These are phyloP conservation scores for Linnemannia elongata DNA, from an alignment of 192 early-diverging fungal species.

Conservation along the genomic window DNA sequence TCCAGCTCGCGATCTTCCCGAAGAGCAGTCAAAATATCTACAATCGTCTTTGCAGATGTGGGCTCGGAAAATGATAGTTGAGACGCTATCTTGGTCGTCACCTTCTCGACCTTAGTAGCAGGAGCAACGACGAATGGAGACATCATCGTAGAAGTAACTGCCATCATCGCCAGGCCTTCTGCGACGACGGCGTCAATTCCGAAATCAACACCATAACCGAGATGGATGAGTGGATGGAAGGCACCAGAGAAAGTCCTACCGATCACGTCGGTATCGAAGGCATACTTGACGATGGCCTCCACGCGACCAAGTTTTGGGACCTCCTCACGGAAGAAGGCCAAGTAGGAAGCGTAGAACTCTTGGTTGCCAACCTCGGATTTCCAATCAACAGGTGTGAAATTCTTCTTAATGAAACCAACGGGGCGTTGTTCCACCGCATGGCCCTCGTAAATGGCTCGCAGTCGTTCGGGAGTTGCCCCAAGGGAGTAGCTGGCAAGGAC, in stretches of 20 bases:
- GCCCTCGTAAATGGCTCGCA: constrained; percentile 64
- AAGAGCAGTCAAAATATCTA: constrained; percentile 52
- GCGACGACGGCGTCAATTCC: constrained; percentile 64
- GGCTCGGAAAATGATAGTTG: constrained; percentile 18
- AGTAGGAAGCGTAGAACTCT: constrained; percentile 60
- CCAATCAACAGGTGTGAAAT: constrained; percentile 58
- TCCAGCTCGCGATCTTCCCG: constrained; percentile 49
- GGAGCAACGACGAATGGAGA: constrained; percentile 19
- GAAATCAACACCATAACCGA: constrained; percentile 76
- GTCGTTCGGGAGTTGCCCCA: constrained; percentile 62
- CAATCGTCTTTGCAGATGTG: constrained; percentile 32
- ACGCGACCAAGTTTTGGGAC: constrained; percentile 56
- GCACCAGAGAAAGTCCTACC: constrained; percentile 62
- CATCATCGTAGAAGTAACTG: constrained; percentile 53
- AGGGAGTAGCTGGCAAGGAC: constrained; percentile 69
- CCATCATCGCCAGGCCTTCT: constrained; percentile 65
- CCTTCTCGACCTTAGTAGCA: not conserved
- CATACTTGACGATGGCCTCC: constrained; percentile 57
- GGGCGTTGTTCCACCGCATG: constrained; percentile 54
- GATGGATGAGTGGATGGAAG: constrained; percentile 73
- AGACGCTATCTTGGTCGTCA: constrained; percentile 22
- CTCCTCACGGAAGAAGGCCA: constrained; percentile 64
- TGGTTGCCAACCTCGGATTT: constrained; percentile 52
- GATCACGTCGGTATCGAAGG: constrained; percentile 61
- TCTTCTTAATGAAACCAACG: constrained; percentile 24